These are phyloP conservation scores for Coemansia sp. DNA, from an alignment of 192 early-diverging fungal species.

Conservation along the genomic window DNA sequence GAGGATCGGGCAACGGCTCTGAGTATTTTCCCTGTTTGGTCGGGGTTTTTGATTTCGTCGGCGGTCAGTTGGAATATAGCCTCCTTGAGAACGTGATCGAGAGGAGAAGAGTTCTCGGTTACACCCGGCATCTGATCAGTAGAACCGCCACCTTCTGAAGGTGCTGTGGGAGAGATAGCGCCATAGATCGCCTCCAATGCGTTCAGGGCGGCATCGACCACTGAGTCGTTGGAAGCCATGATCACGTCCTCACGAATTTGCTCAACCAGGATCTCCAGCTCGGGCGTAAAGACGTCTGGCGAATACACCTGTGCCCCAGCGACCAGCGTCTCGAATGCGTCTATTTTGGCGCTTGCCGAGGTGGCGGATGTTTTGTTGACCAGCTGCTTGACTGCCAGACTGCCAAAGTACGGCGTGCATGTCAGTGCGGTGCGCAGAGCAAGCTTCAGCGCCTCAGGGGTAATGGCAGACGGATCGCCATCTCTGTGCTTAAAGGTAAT, in stretches of 20 bases:
- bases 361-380: constrained; percentile 88
- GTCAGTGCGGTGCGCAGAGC: constrained; percentile 77
- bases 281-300: constrained; percentile 61
- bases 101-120: constrained; percentile 27
- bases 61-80: constrained; percentile 57
- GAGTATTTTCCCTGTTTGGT: constrained; percentile 66
- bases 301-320: constrained; percentile 79
- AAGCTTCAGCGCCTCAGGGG: constrained; percentile 86
- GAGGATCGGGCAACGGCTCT: constrained; percentile 58
- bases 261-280: constrained; percentile 75
- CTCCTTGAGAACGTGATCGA: constrained; percentile 60
- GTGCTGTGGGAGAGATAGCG: constrained; percentile 47
- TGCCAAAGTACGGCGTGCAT: constrained; percentile 74
- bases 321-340: constrained; percentile 87
- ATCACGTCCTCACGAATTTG: constrained; percentile 63
- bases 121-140: constrained; percentile 14
- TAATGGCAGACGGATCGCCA: constrained; percentile 91
- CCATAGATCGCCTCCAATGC: constrained; percentile 68
- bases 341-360: constrained; percentile 88
- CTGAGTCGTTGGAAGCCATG: constrained; percentile 69
- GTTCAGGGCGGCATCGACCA: constrained; percentile 67
- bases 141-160: neutral
- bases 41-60: constrained; percentile 68
- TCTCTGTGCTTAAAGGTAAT: constrained; percentile 97
- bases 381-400: constrained; percentile 81